Base-by-base conservation (phyloP, 495 filamentous ascomycete genomes). In the Trichoderma orchidacearum region DNA sequence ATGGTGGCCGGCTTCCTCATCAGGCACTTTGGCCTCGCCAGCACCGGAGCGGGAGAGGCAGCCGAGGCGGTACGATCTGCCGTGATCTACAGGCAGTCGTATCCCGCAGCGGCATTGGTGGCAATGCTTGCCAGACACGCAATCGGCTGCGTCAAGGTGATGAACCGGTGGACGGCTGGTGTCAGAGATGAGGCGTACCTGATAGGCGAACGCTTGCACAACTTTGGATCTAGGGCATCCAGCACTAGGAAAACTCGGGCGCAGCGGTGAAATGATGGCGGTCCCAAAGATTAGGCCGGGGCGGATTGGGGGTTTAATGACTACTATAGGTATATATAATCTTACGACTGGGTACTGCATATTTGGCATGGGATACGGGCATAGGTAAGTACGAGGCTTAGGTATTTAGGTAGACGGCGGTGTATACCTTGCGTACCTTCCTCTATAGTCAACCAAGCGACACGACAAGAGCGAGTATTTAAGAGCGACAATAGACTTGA, bases 181-280 rank as follows among this genome's bases (percentile, higher is more conserved):
- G 90, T 99, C 51, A 73, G 85, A 30, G 93, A 99, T 65, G 93
- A 99, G 69, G 92, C 95, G 7, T 99, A 97, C 64, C 72, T 97
- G 60, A 93, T 96, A 63, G 93, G 93, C 2, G 90, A 97, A 72
- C 74, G 90, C 30, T 71, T 99, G 59, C 92, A 96, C 66, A 96
- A 96, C 66, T 93, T 93, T 70, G 87, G 88, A 13, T 48, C 41
- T 4, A 48, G 41, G 21, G 15, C 41, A 27, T 48, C 41, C 7
- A 17, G 41, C 18, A 48, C 23, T 17, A 25, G 27, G 21, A 25
- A 17, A 13, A 12, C 21, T 3, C 23, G 17, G 36, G 17, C 17
- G n/a, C 17, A 45, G 36, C 8, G 36, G 18, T 48, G 11, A 15
- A 36, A 36, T 11, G 3, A 7, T 1, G 34, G 34, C 4, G 34